Evolutionary conservation across 1,284 basidiomycete genomes (phyloP), one percentile per base, ranked within the genome.

Genomic region (Wolfiporia cocos): DNA sequence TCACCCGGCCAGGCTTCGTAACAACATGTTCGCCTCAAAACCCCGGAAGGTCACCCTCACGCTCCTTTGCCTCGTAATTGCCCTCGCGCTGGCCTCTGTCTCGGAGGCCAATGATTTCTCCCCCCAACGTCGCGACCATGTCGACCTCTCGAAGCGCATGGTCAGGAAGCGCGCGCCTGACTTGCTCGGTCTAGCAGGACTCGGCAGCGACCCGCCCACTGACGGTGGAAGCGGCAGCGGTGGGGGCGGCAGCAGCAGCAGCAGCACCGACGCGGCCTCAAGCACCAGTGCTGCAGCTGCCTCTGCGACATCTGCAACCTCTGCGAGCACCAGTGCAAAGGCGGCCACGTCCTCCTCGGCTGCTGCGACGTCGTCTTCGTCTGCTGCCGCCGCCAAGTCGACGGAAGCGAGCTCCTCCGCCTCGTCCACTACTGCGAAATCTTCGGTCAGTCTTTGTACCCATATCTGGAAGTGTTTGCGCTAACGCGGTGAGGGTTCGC

Each of bases 81-180:
- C 73, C 61, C 62, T 81, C 56, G 63, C 69, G 43, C 54, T 79
- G 53, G 57, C 62, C 48, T 55, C 59, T 37, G 48, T 58, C 42
- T 66, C 68, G 38, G 67, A 76, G 46, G 76, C 78, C 55, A 66
- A 70, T 48, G 57, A 64, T 42, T 59, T 68, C 49, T 62, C 57
- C 34, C 56, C 34, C 43, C 63, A 63, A 32, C 74, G 68, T 37
- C 73, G 76, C 51, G 72, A 72, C 59, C 81, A 85, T 66, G 68
- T 55, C 38, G 65, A 66, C 54, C 63, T 82, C 51, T n/a, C n/a
- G n/a, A 75, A 76, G 53, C 81, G 86, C 50, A 65, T 89, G 59
- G 59, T 86, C 51, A 83, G 70, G 65, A 86, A 82, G 59, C 81
- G 85, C 38, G 54, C 65, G 4, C 65, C 67, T 9, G 23, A 48